Percentiles rank a stretch among this genome's conserved stretches.
phyloP scores from a whole-genome alignment of 345 rosid species.

The Salix brachista region DNA sequence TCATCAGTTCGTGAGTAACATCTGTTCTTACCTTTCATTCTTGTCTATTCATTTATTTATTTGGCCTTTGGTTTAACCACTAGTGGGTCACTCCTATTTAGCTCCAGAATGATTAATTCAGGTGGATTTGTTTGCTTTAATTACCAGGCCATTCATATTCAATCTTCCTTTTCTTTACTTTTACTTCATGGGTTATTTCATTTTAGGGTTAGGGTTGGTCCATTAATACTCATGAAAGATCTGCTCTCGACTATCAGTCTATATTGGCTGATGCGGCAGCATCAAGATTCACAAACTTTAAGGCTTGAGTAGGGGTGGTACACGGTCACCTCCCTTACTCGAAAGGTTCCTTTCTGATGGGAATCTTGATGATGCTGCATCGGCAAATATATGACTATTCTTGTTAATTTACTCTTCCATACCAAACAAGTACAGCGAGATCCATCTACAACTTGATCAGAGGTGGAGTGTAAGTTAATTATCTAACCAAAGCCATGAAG shows the following conservation, averaged over 20 bases:
- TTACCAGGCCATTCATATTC: background rate
- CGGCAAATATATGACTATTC: slow-evolving; percentile 38
- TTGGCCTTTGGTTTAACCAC: background rate
- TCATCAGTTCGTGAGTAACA: background rate
- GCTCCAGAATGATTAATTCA: slow-evolving; percentile 13
- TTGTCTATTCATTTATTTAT: background rate
- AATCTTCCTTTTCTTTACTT: background rate
- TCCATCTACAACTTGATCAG: background rate
- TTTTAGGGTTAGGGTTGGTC: slow-evolving; percentile 13
- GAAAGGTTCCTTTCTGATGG: slow-evolving; percentile 23
- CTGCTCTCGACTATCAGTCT: slow-evolving; percentile 22
- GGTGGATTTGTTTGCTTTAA: slow-evolving; percentile 16
- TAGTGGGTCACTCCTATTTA: slow-evolving; percentile 11
- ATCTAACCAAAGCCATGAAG: background rate
- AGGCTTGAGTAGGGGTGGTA: background rate
- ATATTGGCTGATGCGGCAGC: slow-evolving; percentile 41
- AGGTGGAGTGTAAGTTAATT: background rate
- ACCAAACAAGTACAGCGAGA: background rate
- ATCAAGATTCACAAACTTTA: slow-evolving; percentile 44
- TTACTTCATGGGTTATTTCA: background rate
- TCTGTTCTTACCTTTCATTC: background rate
- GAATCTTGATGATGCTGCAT: slow-evolving; percentile 74
- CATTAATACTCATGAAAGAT: background rate
- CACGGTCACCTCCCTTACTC: background rate
- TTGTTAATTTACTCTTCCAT: background rate